Conservation (phyloP, 2,329 filamentous ascomycete genomes). For the Hirsutella thompsonii region DNA sequence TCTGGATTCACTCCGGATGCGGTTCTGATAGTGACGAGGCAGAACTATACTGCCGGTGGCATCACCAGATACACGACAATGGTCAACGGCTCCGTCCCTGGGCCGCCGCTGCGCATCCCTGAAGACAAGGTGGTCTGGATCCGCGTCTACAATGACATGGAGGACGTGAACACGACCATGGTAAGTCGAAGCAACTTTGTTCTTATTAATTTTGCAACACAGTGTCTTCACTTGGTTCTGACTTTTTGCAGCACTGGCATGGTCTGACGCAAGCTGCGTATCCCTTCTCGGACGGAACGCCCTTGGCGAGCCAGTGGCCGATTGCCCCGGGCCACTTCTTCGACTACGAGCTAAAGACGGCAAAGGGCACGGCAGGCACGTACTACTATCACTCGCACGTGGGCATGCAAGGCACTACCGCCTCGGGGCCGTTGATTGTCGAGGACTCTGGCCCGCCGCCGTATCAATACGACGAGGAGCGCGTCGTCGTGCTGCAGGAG, state of each 20-base stretch:
- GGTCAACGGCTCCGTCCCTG: slow-evolving; percentile 41
- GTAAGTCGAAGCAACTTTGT: no score
- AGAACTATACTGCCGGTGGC: background rate
- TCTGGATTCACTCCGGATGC: background rate
- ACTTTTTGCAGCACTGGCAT: slow-evolving; percentile 46
- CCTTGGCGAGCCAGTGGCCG: slow-evolving; percentile 49
- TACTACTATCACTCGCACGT: slow-evolving; percentile 60
- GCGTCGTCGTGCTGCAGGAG: no score
- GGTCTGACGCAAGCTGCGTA: slow-evolving; percentile 41
- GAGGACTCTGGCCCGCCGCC: no score
- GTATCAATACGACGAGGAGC: no score
- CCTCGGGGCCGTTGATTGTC: slow-evolving; percentile 24
- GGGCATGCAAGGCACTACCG: slow-evolving; percentile 46
- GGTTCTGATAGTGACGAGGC: background rate
- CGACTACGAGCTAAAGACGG: slow-evolving; percentile 49
- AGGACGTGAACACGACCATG: slow-evolving; percentile 39
- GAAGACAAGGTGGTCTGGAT: slow-evolving; percentile 37
- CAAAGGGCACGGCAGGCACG: slow-evolving; percentile 40
- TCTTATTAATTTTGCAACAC: no score
- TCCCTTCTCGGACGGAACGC: slow-evolving; percentile 53
- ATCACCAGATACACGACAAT: slow-evolving; percentile 10
- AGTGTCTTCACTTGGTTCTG: background rate
- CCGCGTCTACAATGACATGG: slow-evolving; percentile 44
- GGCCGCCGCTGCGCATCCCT: slow-evolving; percentile 30
- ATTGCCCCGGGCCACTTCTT: slow-evolving; percentile 49